Percentiles rank a stretch among this genome's conserved stretches.
Evolutionary conservation across 2,329 filamentous ascomycete genomes (phyloP).

Genomic region (Ophiobolus disseminans): DNA sequence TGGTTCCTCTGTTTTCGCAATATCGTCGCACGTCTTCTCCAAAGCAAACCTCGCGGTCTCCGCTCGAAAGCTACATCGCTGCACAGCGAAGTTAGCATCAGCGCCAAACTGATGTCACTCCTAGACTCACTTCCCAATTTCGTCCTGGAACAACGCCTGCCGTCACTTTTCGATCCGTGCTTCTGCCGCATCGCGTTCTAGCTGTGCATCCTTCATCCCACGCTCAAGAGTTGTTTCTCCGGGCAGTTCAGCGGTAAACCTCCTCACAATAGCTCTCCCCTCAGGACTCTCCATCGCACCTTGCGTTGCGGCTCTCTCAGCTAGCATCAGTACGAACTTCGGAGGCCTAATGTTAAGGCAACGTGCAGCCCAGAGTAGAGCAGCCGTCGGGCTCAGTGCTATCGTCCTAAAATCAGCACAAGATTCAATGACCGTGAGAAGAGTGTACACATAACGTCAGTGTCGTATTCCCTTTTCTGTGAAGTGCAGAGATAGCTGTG

Average conservation of each 20-base stretch:
- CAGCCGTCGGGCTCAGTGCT: too few species aligned
- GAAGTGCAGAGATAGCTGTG: too few species aligned
- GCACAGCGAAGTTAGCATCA: conserved; percentile 1
- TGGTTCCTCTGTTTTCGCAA: not conserved
- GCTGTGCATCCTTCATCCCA: conserved; percentile 1
- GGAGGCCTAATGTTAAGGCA: too few species aligned
- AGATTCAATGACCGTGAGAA: too few species aligned
- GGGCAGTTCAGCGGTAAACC: conserved; percentile 5
- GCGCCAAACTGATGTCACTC: not conserved
- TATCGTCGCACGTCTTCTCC: not conserved
- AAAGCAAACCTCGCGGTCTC: conserved; percentile 3
- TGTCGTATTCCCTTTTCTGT: too few species aligned
- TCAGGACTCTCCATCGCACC: not conserved
- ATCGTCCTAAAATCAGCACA: too few species aligned
- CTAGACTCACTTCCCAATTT: not conserved
- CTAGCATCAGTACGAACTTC: not conserved
- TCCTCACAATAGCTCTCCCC: conserved; percentile 1
- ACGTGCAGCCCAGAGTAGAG: too few species aligned
- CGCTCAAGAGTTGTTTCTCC: conserved; percentile 7
- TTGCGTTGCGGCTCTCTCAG: not conserved
- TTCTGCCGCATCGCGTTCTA: not conserved
- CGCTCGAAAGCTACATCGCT: too few species aligned
- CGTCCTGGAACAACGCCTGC: conserved; percentile 2
- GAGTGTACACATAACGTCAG: too few species aligned
- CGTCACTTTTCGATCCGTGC: not conserved